A percentile compares a stretch with the other conserved stretches of the same genome.
These are phyloP conservation scores for Mayamaea pseudoterrestris DNA, from an alignment of 108 stramenopile genomes.

Conservation along the genomic window DNA sequence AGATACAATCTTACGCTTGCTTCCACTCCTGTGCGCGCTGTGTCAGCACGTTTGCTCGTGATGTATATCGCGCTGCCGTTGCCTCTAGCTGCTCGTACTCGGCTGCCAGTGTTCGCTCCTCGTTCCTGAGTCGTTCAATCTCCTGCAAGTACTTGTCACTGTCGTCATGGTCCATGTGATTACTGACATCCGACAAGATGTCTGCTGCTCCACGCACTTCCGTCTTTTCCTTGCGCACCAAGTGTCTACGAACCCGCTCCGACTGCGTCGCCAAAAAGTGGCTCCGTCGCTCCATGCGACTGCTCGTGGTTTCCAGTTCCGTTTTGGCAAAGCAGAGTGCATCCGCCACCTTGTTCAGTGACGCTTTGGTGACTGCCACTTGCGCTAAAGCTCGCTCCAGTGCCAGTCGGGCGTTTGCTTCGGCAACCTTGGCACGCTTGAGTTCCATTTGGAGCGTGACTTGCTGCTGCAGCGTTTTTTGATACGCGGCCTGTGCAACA, in stretches of 20 bases:
- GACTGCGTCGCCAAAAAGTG: constrained; percentile 4
- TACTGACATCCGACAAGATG: too few species aligned
- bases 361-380: neutral
- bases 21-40: too few species aligned
- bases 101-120: too few species aligned
- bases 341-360: neutral
- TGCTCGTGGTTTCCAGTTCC: neutral
- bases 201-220: too few species aligned
- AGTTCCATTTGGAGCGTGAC: neutral
- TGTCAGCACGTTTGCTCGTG: too few species aligned
- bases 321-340: neutral
- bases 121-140: too few species aligned
- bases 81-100: too few species aligned
- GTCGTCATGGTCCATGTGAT: too few species aligned
- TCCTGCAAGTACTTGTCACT: too few species aligned
- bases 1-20: too few species aligned
- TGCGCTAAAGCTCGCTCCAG: neutral
- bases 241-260: constrained; percentile 13
- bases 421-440: neutral
- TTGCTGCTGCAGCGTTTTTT: neutral
- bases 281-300: neutral
- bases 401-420: constrained; percentile 1
- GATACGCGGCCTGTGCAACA: constrained; percentile 1
- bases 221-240: constrained; percentile 7
- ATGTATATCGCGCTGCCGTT: too few species aligned